Base-by-base conservation (phyloP, 352 stramenopile genomes). In the Phytophthora pini region DNA sequence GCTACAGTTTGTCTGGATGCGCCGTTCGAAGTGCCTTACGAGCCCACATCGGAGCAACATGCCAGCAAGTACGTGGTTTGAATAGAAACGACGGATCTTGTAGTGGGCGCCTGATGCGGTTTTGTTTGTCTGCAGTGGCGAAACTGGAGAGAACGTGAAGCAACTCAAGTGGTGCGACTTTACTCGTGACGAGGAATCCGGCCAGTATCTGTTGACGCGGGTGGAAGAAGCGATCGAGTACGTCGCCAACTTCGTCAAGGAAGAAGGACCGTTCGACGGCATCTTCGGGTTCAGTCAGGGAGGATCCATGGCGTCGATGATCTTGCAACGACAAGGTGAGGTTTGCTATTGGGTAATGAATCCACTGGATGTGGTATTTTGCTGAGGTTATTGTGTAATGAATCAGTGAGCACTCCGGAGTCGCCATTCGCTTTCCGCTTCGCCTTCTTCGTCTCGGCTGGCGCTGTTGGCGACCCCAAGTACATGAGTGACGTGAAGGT, bases 211-310 rank as follows among this genome's bases (percentile, higher is more conserved):
- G 15, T 75, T 88, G 48, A 68, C 73, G 10, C 66, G 76, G 1
- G 76, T 94, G 39, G 68, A 87, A 7, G 84, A 93, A 52, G 72
- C 84, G 3, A 74, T 94, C 29, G 83, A 84, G 4, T 94, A 92
- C 58, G 52, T 96, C 5, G 77, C 68, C 8, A 64, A 69, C 20
- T 82, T 94, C 32, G 79, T 80, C 31, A 75, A 74, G 27, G 84
- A 80, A 15, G 82, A 94, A 36, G 87, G 87, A n/a, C 88, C 88
- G 9, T 96, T 96, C 51, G 80, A 95, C 40, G 88, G 88, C 17
- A 78, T 96, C 34, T 92, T 94, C 43, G 88, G 88, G 31, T 96
- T 96, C 60, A 94, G 86, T 60, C 87, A 95, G 53, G 88, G 88
- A 34, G 88, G 85, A 15, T 87, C 82, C 27, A 84, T 93, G 54